Evolutionary conservation across 495 filamentous ascomycete genomes (phyloP).

Genomic region (Elasticomyces elasticus): DNA sequence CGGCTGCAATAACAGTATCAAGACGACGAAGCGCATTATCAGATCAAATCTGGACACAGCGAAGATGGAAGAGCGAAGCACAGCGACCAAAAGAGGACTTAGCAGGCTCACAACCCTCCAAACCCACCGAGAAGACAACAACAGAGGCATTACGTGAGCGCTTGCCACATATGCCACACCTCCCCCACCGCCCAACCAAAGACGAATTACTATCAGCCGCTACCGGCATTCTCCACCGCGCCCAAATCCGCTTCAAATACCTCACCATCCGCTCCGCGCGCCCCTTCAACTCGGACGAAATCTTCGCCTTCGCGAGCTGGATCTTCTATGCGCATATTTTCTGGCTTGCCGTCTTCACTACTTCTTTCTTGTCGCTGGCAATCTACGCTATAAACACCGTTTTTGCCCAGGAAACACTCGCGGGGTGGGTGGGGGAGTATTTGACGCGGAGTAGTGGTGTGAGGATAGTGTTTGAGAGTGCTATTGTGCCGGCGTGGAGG

Average conservation of each 20-base stretch:
- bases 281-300: slow-evolving; percentile 94
- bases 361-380: slow-evolving; percentile 86
- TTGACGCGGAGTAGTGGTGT: slow-evolving; percentile 86
- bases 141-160: slow-evolving; percentile 43
- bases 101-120: background rate
- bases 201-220: slow-evolving; percentile 88
- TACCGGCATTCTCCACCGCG: slow-evolving; percentile 82
- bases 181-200: slow-evolving; percentile 86
- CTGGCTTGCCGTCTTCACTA: slow-evolving; percentile 91
- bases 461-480: slow-evolving; percentile 96
- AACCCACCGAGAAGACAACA: background rate
- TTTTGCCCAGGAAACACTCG: slow-evolving; percentile 92
- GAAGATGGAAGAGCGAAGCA: background rate
- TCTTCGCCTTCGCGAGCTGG: slow-evolving; percentile 92
- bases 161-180: slow-evolving; percentile 51
- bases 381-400: slow-evolving; percentile 91
- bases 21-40: too few species aligned
- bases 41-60: too few species aligned
- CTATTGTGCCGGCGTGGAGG: slow-evolving; percentile 91
- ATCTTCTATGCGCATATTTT: slow-evolving; percentile 83
- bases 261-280: slow-evolving; percentile 86
- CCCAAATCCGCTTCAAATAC: slow-evolving; percentile 94
- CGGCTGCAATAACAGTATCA: background rate
- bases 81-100: background rate
- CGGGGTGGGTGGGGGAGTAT: slow-evolving; percentile 89